Conservation (phyloP, 176 grass and related monocot genomes). For the Phoenix roebelenii region DNA sequence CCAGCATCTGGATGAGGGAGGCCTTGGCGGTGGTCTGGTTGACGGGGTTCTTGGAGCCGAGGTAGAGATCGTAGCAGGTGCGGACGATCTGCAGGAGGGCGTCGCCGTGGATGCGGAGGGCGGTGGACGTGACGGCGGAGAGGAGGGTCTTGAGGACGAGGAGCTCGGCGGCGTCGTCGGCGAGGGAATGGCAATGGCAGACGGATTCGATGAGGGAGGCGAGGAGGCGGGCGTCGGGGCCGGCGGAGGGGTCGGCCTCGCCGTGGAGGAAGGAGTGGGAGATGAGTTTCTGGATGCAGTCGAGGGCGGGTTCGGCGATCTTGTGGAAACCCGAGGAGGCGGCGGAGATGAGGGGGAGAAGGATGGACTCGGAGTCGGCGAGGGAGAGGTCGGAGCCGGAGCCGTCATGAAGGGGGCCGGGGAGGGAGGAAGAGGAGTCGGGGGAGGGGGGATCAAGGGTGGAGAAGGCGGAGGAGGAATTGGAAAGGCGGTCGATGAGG, state of each 20-base stretch:
- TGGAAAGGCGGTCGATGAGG: constrained; percentile 72
- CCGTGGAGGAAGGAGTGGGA: constrained; percentile 91
- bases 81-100: constrained; percentile 78
- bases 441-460: constrained; percentile 27
- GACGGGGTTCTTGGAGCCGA: constrained; percentile 63
- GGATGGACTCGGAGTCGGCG: constrained; percentile 67
- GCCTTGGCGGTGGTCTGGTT: constrained; percentile 98
- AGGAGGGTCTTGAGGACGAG: constrained; percentile 95
- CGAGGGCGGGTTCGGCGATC: constrained; percentile 64
- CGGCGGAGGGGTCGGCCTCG: constrained; percentile 61
- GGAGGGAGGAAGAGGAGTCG: constrained; percentile 64
- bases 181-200: constrained; percentile 50
- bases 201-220: constrained; percentile 58
- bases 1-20: constrained; percentile 96
- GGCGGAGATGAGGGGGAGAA: constrained; percentile 55
- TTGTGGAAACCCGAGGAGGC: constrained; percentile 56
- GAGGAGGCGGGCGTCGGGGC: constrained; percentile 66
- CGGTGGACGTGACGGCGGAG: constrained; percentile 85
- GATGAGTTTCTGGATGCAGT: constrained; percentile 79
- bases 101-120: constrained; percentile 77
- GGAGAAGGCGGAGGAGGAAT: constrained; percentile 24
- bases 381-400: constrained; percentile 35
- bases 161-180: constrained; percentile 60
- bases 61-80: constrained; percentile 91
- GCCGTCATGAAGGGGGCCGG: constrained; percentile 54